Evolutionary conservation across 2,329 filamentous ascomycete species (phyloP).

Genomic region (Thelonectria olida): DNA sequence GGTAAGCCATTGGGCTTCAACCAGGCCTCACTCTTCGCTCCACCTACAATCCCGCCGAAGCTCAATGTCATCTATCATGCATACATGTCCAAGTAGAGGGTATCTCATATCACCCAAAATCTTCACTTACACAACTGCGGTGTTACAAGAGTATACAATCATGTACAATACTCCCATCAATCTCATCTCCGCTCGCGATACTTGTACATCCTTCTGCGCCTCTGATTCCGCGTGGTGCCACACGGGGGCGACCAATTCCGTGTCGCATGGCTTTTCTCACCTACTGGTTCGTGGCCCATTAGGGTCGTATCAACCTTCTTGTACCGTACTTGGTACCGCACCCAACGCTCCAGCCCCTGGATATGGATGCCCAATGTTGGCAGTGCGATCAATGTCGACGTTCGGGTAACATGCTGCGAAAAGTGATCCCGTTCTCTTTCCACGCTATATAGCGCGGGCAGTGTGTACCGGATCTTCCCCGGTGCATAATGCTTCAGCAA

Average conservation of each 20-base stretch:
- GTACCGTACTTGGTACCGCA: slow-evolving; percentile 61
- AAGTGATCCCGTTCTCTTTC: slow-evolving; percentile 44
- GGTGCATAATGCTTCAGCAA: slow-evolving; percentile 61
- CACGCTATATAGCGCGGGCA: slow-evolving; percentile 63
- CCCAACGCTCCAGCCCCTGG: slow-evolving; percentile 57
- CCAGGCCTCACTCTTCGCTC: neutral
- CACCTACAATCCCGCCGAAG: neutral
- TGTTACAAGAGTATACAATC: slow-evolving; percentile 16
- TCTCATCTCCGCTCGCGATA: slow-evolving; percentile 21
- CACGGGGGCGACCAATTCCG: slow-evolving; percentile 21
- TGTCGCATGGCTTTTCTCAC: slow-evolving; percentile 15
- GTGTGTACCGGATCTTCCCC: slow-evolving; percentile 63
- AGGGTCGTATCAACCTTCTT: slow-evolving; percentile 57
- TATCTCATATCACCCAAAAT: slow-evolving; percentile 4
- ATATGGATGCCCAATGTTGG: slow-evolving; percentile 61
- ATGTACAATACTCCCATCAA: neutral
- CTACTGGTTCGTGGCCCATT: slow-evolving; percentile 41
- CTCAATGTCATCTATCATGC: neutral
- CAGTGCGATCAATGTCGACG: slow-evolving; percentile 58
- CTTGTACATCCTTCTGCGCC: slow-evolving; percentile 28
- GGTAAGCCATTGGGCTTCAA: neutral
- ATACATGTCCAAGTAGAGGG: slow-evolving; percentile 10
- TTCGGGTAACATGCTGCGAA: slow-evolving; percentile 36
- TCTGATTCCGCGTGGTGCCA: slow-evolving; percentile 22
- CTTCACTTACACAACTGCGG: neutral